Evolutionary conservation across 345 rosid genomes (phyloP), one percentile per base, ranked within the genome.

Genomic region (Eutrema yunnanense): DNA sequence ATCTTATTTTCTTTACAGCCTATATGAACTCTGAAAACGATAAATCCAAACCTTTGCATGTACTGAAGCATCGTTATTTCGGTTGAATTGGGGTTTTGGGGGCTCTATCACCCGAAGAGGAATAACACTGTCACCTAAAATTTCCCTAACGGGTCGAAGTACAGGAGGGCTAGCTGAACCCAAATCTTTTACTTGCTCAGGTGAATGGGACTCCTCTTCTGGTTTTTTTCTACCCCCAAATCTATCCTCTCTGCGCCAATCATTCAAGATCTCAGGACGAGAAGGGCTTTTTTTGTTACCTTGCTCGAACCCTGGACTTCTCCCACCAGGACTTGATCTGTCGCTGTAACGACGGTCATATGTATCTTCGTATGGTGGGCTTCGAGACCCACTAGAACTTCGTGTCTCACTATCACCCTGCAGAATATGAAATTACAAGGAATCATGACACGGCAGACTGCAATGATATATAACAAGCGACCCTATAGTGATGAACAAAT

Each of bases 201-300:
- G 97, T 70, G 96, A 90, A 48, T 50, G 67, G 3, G 76, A 57
- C 33, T 47, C 76, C 82, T 76, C 80, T 38, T 72, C 81, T 40
- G 65, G 9, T 44, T 68, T 66, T 53, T 67, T 78, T 4, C n/a
- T 73, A 72, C 90, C 87, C 36, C 86, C 90, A 82, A 92, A 95
- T 82, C 97, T 95, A 76, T 90, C 96, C 48, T 92, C 97, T 51
- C 92, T 83, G 57, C 86, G 94, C 98, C 99, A 95, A 80, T 92
- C 99, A 81, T 83, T 95, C 29, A 78, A 0, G 30, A 78, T 34
- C 70, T 92, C 96, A 49, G 92, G 92, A 71, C 84, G 96, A 34
- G 76, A 60, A 51, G 80, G 80, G 22, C 80, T 65, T 43, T 65
- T 77, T 30, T 14, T 63, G 74, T 43, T 63, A 70, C 60, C 26